These are phyloP conservation scores for Tilletia horrida DNA, from an alignment of 1,284 basidiomycete species.

Conservation along the genomic window DNA sequence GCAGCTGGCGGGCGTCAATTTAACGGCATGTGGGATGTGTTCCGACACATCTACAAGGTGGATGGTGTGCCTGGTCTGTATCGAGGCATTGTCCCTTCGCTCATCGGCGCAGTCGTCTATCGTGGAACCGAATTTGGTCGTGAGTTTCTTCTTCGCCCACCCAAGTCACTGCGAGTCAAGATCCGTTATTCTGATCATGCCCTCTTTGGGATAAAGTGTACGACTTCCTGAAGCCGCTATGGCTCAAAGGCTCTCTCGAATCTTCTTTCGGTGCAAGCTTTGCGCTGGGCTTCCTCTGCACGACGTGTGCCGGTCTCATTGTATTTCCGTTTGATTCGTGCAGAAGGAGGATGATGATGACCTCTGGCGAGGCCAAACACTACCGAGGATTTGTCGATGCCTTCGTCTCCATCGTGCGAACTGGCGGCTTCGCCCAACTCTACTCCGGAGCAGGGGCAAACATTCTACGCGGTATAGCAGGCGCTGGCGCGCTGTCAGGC, in stretches of 20 bases:
- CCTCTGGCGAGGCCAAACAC: constrained; percentile 57
- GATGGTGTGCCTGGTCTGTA: constrained; percentile 64
- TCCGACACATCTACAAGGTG: constrained; percentile 67
- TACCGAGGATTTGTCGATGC: constrained; percentile 61
- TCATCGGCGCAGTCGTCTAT: constrained; percentile 92
- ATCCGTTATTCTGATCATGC: constrained; percentile 21
- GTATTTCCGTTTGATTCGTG: constrained; percentile 93
- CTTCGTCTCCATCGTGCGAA: constrained; percentile 71
- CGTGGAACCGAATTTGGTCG: constrained; percentile 72
- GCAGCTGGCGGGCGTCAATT: constrained; percentile 92
- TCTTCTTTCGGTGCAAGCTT: constrained; percentile 89
- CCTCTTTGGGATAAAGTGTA: constrained; percentile 23
- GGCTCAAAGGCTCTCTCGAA: constrained; percentile 80
- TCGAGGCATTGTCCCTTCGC: constrained; percentile 90
- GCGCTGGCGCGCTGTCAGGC: constrained; percentile 16
- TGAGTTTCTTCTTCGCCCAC: constrained; percentile 57
- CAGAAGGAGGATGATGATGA: constrained; percentile 68
- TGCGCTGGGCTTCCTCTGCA: constrained; percentile 87
- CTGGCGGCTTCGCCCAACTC: constrained; percentile 75
- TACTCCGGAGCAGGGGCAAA: constrained; percentile 69
- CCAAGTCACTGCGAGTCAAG: too few species aligned
- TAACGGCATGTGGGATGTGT: constrained; percentile 87
- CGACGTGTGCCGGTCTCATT: constrained; percentile 89
- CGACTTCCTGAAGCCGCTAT: constrained; percentile 68
- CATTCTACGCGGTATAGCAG: constrained; percentile 16